These are phyloP conservation scores for Isatis tinctoria DNA, from an alignment of 345 rosid genomes.

Conservation along the genomic window DNA sequence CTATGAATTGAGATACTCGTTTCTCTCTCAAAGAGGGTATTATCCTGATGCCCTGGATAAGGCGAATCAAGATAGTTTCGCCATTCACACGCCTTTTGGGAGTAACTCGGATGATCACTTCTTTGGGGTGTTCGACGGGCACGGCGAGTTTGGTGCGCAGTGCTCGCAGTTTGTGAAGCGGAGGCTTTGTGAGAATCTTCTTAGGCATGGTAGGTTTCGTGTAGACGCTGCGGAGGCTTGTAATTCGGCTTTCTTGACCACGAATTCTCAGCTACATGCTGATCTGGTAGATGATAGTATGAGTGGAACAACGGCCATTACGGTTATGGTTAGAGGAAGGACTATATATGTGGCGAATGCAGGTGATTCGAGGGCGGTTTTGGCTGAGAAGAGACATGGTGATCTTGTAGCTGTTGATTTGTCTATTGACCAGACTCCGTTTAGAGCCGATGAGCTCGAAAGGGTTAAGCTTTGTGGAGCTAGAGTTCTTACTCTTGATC, in stretches of 20 bases:
- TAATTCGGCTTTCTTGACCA: conserved; percentile 56
- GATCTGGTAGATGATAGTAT: conserved; percentile 81
- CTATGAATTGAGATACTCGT: conserved; percentile 74
- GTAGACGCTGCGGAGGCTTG: conserved; percentile 77
- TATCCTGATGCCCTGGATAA: conserved; percentile 95
- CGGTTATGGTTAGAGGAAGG: conserved; percentile 84
- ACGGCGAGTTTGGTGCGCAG: conserved; percentile 87
- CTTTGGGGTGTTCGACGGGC: conserved; percentile 98
- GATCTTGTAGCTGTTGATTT: conserved; percentile 86
- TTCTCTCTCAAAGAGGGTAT: conserved; percentile 83
- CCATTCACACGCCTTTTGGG: conserved; percentile 91
- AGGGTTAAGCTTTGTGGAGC: conserved; percentile 92
- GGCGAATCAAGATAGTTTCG: conserved; percentile 96
- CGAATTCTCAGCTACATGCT: conserved; percentile 71
- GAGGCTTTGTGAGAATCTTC: conserved; percentile 79
- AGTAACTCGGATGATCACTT: conserved; percentile 62
- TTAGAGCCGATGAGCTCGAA: conserved; percentile 76
- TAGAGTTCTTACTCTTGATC: conserved; percentile 92
- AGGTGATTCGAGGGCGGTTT: conserved; percentile 92
- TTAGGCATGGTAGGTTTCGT: conserved; percentile 54
- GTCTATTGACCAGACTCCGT: conserved; percentile 92
- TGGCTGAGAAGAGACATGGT: conserved; percentile 72
- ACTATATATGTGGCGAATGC: conserved; percentile 75
- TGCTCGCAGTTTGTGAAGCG: conserved; percentile 88
- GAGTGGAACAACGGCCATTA: conserved; percentile 96